These are phyloP conservation scores for Rubia occidens DNA, from an alignment of 305 asterid genomes.

Conservation along the genomic window DNA sequence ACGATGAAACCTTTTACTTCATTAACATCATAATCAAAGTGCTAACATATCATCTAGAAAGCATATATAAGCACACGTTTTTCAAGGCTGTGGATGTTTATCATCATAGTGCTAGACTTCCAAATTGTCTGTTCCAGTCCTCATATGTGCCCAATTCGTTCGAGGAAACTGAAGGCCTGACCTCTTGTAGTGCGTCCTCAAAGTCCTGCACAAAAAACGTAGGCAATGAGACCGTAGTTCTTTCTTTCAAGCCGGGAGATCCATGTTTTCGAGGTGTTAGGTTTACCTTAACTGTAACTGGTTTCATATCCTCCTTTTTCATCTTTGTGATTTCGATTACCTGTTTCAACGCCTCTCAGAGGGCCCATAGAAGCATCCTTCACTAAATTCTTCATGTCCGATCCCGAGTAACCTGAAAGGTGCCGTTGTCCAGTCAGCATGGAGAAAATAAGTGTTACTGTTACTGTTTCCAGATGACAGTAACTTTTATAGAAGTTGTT, in stretches of 20 bases:
- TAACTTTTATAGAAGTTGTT: conserved; percentile 12
- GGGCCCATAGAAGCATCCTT: conserved; percentile 99
- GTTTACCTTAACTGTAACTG: conserved; percentile 65
- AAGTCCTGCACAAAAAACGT: conserved; percentile 53
- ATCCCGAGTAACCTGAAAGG: conserved; percentile 81
- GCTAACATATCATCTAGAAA: too few species aligned
- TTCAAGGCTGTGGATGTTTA: not conserved
- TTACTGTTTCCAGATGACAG: conserved; percentile 15
- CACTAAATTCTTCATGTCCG: conserved; percentile 96
- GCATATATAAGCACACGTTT: too few species aligned
- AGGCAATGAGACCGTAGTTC: not conserved
- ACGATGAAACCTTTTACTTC: too few species aligned
- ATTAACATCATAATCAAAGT: too few species aligned
- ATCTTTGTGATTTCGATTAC: conserved; percentile 78
- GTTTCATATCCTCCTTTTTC: conserved; percentile 80
- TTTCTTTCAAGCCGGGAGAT: not conserved
- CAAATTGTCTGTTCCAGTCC: conserved; percentile 88
- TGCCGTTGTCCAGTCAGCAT: conserved; percentile 1
- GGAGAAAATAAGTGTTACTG: conserved; percentile 3
- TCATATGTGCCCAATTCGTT: conserved; percentile 72
- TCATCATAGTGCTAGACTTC: conserved; percentile 54
- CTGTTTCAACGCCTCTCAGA: conserved; percentile 71
- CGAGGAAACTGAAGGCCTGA: conserved; percentile 88
- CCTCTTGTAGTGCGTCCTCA: conserved; percentile 78
- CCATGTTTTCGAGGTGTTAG: not conserved